Percentiles rank a stretch among this genome's conserved stretches.
phyloP scores from a whole-genome alignment of 495 filamentous ascomycete species.

The Sphaerosporella brunnea region DNA sequence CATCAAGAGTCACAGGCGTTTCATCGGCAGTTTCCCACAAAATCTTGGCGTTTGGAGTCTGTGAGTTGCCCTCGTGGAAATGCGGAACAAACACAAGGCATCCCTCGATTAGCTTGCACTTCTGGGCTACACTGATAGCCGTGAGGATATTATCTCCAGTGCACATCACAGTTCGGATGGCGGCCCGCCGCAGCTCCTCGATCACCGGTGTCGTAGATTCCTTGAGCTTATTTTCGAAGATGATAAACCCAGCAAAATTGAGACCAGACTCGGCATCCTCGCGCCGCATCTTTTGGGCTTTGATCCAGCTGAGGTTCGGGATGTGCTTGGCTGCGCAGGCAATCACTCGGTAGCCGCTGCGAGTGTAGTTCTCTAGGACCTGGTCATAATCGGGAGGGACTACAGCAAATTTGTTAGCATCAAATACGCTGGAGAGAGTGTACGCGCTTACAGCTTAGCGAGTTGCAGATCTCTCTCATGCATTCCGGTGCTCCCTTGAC shows the following conservation, averaged over 20 bases:
- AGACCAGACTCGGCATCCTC: slow-evolving; percentile 64
- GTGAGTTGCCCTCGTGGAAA: slow-evolving; percentile 55
- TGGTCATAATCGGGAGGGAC: slow-evolving; percentile 84
- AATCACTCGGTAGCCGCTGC: slow-evolving; percentile 93
- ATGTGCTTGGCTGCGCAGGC: slow-evolving; percentile 83
- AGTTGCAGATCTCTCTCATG: slow-evolving; percentile 76
- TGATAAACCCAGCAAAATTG: slow-evolving; percentile 83
- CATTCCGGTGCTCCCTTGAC: slow-evolving; percentile 96
- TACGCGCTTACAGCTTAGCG: slow-evolving; percentile 59
- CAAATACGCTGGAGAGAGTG: neutral
- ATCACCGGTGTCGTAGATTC: slow-evolving; percentile 59
- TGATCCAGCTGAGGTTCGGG: slow-evolving; percentile 73
- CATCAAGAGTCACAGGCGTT: slow-evolving; percentile 52
- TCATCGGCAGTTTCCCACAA: slow-evolving; percentile 90
- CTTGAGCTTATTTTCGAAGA: slow-evolving; percentile 98
- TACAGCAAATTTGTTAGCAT: slow-evolving; percentile 24
- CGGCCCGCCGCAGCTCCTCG: slow-evolving; percentile 63
- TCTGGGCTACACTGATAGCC: slow-evolving; percentile 86
- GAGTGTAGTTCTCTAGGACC: slow-evolving; percentile 71
- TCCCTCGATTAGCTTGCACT: slow-evolving; percentile 69
- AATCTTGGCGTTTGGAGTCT: slow-evolving; percentile 49
- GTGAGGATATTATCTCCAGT: slow-evolving; percentile 98
- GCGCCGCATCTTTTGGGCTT: slow-evolving; percentile 81
- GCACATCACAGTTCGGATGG: slow-evolving; percentile 87
- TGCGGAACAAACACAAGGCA: slow-evolving; percentile 86